Base-by-base conservation (phyloP, 139 green algal species). In the Coelastrella sp. region DNA sequence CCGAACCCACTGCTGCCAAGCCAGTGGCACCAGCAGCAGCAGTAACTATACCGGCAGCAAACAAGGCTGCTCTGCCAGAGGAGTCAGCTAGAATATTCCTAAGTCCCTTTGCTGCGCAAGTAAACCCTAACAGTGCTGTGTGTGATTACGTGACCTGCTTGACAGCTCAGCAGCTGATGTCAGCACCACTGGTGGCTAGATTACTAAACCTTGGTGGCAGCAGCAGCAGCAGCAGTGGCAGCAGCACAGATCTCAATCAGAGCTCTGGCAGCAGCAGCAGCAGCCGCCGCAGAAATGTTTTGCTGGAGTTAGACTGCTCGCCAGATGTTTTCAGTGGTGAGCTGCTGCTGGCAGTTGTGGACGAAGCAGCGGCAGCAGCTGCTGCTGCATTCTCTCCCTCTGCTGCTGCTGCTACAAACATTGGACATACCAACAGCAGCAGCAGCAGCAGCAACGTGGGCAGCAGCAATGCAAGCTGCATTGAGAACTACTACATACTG, bases 401-500 rank as follows among this genome's bases (percentile, higher is more conserved):
- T 23, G 20, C 13, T 32, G 77, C 58, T 66, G 54, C 23, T 60
- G 13, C 20, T 17, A 3, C 23, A 4, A 10, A 32, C 32, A 14
- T 65, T 54, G 77, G 13, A 4, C 22, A 22, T 20, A 59, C 13
- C 54, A 83, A 11, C 54, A 83, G 54, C 11, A 83, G 77, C 16
- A 54, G 77, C n/a, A n/a, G n/a, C 77, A 66, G 54, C 54, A 61
- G 75, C 75, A 59, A 22, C 54, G 32, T 17, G 32, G 23, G 54
- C 76, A 64, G 76, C 76, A 83, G 76, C 76, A 83, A 32, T 32
- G 60, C 10, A 23, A 81, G 75, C 76, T 59, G 7, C 64, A 71
- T 11, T 2, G 16, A 14, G 64, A 20, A 71, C 64, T 7, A 71
- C 64, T 76, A 76, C 17, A 22, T 23, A 47, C 5, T 76, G 22